Evolutionary conservation across 495 filamentous ascomycete species (phyloP).

Genomic region (Penicillium antarcticum): DNA sequence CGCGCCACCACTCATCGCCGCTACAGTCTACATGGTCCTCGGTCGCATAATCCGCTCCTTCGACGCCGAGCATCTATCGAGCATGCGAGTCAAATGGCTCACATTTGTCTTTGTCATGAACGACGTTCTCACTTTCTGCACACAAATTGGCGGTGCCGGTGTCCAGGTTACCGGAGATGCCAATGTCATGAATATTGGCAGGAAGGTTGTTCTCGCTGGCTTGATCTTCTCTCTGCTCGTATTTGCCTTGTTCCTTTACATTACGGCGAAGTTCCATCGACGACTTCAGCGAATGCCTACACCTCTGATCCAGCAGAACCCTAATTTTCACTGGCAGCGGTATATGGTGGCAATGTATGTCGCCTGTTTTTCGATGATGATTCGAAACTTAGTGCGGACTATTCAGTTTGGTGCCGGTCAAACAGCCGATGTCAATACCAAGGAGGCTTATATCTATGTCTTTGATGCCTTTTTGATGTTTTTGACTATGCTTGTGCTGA

Average conservation of each 20-base stretch:
- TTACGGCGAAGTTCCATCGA: constrained; percentile 26
- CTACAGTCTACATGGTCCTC: constrained; percentile 60
- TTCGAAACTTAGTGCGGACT: constrained; percentile 39
- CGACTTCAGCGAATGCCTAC: constrained; percentile 8
- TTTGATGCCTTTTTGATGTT: constrained; percentile 38
- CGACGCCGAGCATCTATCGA: constrained; percentile 40
- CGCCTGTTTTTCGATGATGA: constrained; percentile 33
- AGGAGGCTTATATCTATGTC: constrained; percentile 39
- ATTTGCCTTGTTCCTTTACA: constrained; percentile 25
- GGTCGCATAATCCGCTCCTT: constrained; percentile 49
- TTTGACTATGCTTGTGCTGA: constrained; percentile 20
- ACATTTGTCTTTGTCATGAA: constrained; percentile 37
- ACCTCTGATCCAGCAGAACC: constrained; percentile 6
- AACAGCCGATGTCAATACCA: constrained; percentile 19
- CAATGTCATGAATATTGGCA: constrained; percentile 28
- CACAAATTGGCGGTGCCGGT: constrained; percentile 37
- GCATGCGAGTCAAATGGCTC: constrained; percentile 22
- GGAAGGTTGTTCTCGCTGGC: constrained; percentile 30
- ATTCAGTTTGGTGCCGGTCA: constrained; percentile 35
- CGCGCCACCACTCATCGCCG: constrained; percentile 47
- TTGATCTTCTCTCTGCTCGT: constrained; percentile 33
- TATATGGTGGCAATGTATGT: constrained; percentile 41
- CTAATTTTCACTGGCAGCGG: constrained; percentile 18
- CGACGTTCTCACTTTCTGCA: constrained; percentile 32
- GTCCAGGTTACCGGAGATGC: constrained; percentile 39